Conservation (phyloP, 306 rosid genomes). For the Senna siamea region DNA sequence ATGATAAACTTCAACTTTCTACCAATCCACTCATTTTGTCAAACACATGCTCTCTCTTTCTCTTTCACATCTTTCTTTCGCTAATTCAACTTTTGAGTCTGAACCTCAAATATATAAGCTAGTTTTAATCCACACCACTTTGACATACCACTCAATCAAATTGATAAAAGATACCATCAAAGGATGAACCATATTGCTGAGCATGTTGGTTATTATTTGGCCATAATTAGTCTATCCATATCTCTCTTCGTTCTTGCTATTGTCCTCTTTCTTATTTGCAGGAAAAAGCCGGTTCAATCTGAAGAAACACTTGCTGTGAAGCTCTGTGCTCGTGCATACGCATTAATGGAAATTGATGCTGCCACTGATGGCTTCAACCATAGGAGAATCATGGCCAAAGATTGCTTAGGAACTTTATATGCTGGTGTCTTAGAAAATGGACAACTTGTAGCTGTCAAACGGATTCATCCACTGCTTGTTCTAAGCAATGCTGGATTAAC, state of each 20-base stretch:
- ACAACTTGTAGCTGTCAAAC: constrained; percentile 64
- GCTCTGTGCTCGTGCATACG: constrained; percentile 55
- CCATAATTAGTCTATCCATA: constrained; percentile 53
- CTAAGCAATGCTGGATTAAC: constrained; percentile 70
- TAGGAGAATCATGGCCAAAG: constrained; percentile 68
- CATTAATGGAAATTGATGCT: constrained; percentile 57
- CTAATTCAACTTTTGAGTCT: not conserved
- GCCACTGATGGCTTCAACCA: constrained; percentile 84
- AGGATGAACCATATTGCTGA: constrained; percentile 49
- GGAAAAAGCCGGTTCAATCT: constrained; percentile 56
- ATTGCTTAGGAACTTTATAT: constrained; percentile 78
- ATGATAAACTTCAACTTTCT: constrained; percentile 43
- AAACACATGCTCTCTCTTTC: constrained; percentile 20
- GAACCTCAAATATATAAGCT: constrained; percentile 1
- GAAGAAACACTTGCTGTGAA: constrained; percentile 56
- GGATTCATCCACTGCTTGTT: constrained; percentile 74
- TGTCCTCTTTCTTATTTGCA: constrained; percentile 55
- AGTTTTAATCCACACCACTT: constrained; percentile 22
- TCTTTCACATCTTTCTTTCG: constrained; percentile 18
- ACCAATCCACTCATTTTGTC: constrained; percentile 49
- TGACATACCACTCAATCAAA: constrained; percentile 36
- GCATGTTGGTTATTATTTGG: constrained; percentile 51
- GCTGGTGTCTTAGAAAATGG: constrained; percentile 57
- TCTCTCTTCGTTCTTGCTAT: constrained; percentile 55
- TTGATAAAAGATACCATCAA: not conserved